Percentiles rank a stretch among this genome's conserved stretches.
Evolutionary conservation across 306 rosid species (phyloP).

Genomic region (Abrus pulchellus): DNA sequence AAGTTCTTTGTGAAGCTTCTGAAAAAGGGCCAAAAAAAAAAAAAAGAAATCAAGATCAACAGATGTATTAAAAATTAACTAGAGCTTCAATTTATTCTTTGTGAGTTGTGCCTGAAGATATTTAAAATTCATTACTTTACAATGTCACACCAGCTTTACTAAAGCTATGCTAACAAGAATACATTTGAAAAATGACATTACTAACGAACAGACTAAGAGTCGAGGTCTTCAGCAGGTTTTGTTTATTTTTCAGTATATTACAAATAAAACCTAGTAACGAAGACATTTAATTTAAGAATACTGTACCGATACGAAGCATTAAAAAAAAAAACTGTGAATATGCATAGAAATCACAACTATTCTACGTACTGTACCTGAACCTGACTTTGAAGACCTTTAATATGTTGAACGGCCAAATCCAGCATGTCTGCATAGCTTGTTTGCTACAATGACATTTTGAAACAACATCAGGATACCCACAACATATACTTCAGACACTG

Average conservation of each 20-base stretch:
- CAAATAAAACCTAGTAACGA: not conserved
- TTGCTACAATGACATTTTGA: constrained; percentile 68
- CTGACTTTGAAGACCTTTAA: constrained; percentile 93
- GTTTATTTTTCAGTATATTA: no score
- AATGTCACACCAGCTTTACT: no score
- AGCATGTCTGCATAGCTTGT: constrained; percentile 99
- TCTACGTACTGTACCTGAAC: constrained; percentile 68
- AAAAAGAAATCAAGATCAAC: not conserved
- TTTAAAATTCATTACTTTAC: not conserved
- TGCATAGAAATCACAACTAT: not conserved
- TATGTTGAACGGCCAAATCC: constrained; percentile 97
- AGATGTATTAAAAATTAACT: not conserved
- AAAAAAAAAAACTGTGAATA: not conserved
- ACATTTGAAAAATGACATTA: no score
- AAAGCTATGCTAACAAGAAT: no score
- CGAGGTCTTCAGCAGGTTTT: not conserved
- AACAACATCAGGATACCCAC: constrained; percentile 36
- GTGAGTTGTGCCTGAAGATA: not conserved
- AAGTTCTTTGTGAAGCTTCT: constrained; percentile 83
- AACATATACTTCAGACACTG: not conserved
- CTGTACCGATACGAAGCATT: not conserved
- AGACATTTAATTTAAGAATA: not conserved
- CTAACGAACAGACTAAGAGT: not conserved
- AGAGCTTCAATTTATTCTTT: constrained; percentile 10
- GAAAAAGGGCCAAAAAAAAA: constrained; percentile 21